phyloP scores from a whole-genome alignment of 2,329 filamentous ascomycete genomes.

The Domatiomyces globalis region DNA sequence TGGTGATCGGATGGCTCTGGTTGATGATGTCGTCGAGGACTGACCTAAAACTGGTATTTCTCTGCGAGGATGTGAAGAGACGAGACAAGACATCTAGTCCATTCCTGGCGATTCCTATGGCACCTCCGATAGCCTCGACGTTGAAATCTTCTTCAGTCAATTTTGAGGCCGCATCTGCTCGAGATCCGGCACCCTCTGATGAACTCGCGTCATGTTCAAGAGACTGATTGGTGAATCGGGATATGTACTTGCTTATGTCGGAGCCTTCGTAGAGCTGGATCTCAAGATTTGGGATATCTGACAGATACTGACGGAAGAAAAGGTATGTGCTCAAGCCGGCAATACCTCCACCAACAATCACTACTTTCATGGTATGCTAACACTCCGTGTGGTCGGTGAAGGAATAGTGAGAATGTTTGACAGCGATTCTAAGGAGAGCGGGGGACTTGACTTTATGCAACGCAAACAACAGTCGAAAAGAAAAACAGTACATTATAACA shows the following conservation, averaged over 20 bases:
- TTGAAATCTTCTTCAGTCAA: constrained; percentile 17
- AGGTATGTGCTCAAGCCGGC: constrained; percentile 28
- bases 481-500: too few species aligned
- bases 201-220: not conserved
- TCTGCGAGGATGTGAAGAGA: constrained; percentile 20
- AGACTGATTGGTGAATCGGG: not conserved
- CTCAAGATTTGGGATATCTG: constrained; percentile 16
- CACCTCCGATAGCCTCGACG: constrained; percentile 26
- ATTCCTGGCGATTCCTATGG: constrained; percentile 27
- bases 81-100: constrained; percentile 25
- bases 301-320: constrained; percentile 27
- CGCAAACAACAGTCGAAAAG: too few species aligned
- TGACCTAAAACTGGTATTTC: not conserved
- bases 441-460: too few species aligned
- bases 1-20: constrained; percentile 23
- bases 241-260: constrained; percentile 20
- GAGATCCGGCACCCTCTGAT: not conserved
- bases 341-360: constrained; percentile 32
- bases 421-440: too few species aligned
- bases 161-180: not conserved
- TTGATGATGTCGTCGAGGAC: constrained; percentile 23
- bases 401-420: too few species aligned
- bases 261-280: constrained; percentile 31
- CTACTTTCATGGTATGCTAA: constrained; percentile 25
- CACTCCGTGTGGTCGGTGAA: too few species aligned